phyloP scores from a whole-genome alignment of 768 basidiomycete species.

The Myochromella boudieri region DNA sequence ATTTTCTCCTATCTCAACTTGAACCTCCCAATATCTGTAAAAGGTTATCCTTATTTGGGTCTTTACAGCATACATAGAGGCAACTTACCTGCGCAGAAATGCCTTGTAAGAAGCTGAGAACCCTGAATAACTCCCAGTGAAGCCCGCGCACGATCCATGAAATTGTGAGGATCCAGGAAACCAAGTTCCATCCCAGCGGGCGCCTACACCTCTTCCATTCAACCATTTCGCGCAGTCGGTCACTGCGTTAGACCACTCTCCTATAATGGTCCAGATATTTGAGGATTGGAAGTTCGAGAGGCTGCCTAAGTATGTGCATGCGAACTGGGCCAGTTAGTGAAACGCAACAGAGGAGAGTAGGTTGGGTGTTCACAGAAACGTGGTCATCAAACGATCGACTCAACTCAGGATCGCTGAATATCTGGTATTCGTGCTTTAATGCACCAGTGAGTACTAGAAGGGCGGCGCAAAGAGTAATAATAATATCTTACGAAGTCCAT shows the following conservation, averaged over 20 bases:
- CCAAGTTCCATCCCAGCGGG: slow-evolving; percentile 66
- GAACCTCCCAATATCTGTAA: slow-evolving; percentile 77
- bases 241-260: slow-evolving; percentile 76
- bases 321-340: slow-evolving; percentile 34
- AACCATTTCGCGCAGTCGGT: slow-evolving; percentile 81
- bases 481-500: slow-evolving; percentile 62
- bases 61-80: not conserved
- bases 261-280: slow-evolving; percentile 74
- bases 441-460: slow-evolving; percentile 1
- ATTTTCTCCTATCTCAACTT: slow-evolving; percentile 71
- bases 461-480: not conserved
- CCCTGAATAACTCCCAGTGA: slow-evolving; percentile 55
- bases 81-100: slow-evolving; percentile 57
- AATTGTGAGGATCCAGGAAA: slow-evolving; percentile 38
- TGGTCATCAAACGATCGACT: slow-evolving; percentile 55
- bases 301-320: slow-evolving; percentile 49
- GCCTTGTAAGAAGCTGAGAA: slow-evolving; percentile 66
- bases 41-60: not conserved
- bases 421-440: slow-evolving; percentile 67
- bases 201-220: slow-evolving; percentile 72
- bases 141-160: slow-evolving; percentile 62
- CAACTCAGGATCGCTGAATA: slow-evolving; percentile 62
- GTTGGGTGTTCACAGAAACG: slow-evolving; percentile 40
- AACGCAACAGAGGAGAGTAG: not conserved
- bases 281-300: slow-evolving; percentile 45